Evolutionary conservation across 1,284 basidiomycete species (phyloP), one percentile per base, ranked within the genome.

Genomic region (Moesziomyces antarcticus): DNA sequence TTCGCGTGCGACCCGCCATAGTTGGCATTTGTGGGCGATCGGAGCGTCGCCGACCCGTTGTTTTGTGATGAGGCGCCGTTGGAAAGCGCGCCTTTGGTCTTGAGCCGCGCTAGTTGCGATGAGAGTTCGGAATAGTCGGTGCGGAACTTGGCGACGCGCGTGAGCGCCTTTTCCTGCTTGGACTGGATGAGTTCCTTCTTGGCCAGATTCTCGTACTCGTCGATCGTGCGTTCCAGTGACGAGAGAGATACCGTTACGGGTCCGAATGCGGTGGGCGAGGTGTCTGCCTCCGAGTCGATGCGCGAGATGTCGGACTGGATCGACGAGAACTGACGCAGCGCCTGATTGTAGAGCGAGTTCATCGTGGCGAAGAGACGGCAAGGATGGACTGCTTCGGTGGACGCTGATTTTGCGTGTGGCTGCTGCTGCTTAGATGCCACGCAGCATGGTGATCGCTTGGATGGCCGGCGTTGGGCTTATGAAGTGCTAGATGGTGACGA

Each of bases 281-380:
- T 18, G 11, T 57, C 41, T 22, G 66, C 63, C 35, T 75, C 70
- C 7, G 73, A 60, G 9, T 74, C 74, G 47, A 81, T 72, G 42
- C 75, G 69, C 0, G 78, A 65, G 14, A 84, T 69, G 59, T 84
- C 82, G 25, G 75, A 68, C 42, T 78, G 77, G 46, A 84, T 71
- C n/a, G 80, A 78, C 9, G 80, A 76, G 40, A 77, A 75, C 56
- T 84, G 81, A 33, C 82, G 75, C 51, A 80, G 55, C 1, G 81
- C 81, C 59, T 82, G 72, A 50, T 83, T 84, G 74, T 82, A 83
- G 25, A 83, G 72, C 37, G 81, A 81, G 66, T 82, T 82, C 80
- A 82, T 82, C 24, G 41, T 57, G 50, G 35, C 21, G 9, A 3
- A 3, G 20, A 4, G 22, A 25, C 8, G 35, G 13, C 21, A 18